Conservation (phyloP, 345 rosid genomes). For the Odontarrhena argentea region DNA sequence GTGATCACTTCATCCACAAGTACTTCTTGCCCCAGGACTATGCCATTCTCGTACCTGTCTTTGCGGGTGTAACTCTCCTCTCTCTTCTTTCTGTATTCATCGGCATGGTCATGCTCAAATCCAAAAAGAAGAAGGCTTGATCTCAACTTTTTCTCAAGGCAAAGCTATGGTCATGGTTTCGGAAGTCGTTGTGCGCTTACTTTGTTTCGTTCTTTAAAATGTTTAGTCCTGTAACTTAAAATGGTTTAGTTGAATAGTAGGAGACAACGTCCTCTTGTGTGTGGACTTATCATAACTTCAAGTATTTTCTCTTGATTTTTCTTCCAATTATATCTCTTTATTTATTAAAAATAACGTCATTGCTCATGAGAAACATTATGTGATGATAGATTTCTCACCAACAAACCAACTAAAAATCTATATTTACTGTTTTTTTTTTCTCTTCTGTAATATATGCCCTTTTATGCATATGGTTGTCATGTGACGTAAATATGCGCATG, state of each 20-base stretch:
- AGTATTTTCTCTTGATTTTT: neutral
- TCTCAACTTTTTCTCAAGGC: slow-evolving; percentile 12
- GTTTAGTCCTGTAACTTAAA: slow-evolving; percentile 10
- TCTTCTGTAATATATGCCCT: neutral
- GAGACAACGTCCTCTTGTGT: slow-evolving; percentile 8
- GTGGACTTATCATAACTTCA: slow-evolving; percentile 8
- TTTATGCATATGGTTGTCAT: no score
- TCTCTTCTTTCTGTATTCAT: slow-evolving; percentile 67
- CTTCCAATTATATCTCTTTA: neutral
- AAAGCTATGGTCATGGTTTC: slow-evolving; percentile 12
- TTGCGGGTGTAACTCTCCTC: slow-evolving; percentile 68
- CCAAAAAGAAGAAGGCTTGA: slow-evolving; percentile 82
- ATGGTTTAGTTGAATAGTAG: slow-evolving; percentile 32
- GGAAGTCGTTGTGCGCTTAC: neutral
- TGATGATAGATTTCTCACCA: slow-evolving; percentile 17
- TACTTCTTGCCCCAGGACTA: slow-evolving; percentile 87
- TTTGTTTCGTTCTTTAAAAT: slow-evolving; percentile 26
- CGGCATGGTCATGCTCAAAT: slow-evolving; percentile 78
- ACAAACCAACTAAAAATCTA: slow-evolving; percentile 17
- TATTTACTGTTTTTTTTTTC: neutral
- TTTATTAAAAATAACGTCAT: slow-evolving; percentile 11
- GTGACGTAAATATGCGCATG: neutral
- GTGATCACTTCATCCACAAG: slow-evolving; percentile 80
- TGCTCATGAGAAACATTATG: neutral
- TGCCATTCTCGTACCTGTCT: slow-evolving; percentile 77